phyloP scores from a whole-genome alignment of 2,329 filamentous ascomycete species.

The Alternaria ventricosa region DNA sequence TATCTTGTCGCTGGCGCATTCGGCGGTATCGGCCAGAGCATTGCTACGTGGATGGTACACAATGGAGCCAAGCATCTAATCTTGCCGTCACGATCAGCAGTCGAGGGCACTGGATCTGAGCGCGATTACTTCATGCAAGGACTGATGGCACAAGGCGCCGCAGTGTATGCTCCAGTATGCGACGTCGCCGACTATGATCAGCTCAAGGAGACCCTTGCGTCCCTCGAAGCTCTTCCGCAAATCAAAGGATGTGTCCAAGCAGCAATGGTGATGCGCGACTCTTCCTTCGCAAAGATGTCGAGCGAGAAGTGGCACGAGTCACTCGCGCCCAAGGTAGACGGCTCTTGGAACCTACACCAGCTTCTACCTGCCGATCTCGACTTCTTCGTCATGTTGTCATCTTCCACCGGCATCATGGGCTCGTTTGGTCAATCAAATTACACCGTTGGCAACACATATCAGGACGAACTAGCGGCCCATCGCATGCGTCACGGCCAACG shows the following conservation, averaged over 20 bases:
- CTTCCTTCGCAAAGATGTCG: slow-evolving; percentile 29
- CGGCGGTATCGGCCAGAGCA: slow-evolving; percentile 31
- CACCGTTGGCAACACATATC: slow-evolving; percentile 31
- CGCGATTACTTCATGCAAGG: slow-evolving; percentile 14
- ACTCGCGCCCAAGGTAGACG: slow-evolving; percentile 38
- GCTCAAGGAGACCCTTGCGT: slow-evolving; percentile 8
- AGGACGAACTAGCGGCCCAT: slow-evolving; percentile 32
- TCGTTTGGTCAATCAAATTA: slow-evolving; percentile 32
- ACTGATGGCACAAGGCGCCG: slow-evolving; percentile 11
- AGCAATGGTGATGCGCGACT: slow-evolving; percentile 28
- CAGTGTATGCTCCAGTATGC: slow-evolving; percentile 20
- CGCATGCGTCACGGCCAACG: slow-evolving; percentile 21
- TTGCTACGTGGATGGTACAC: slow-evolving; percentile 26
- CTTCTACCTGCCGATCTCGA: slow-evolving; percentile 21
- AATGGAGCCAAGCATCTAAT: slow-evolving; percentile 29
- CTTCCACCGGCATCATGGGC: slow-evolving; percentile 28
- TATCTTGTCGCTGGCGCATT: slow-evolving; percentile 34
- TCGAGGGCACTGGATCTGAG: slow-evolving; percentile 6
- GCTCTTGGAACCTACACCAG: slow-evolving; percentile 41
- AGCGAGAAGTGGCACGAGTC: slow-evolving; percentile 16
- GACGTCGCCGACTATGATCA: slow-evolving; percentile 19
- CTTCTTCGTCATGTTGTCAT: slow-evolving; percentile 37
- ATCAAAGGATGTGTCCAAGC: slow-evolving; percentile 33
- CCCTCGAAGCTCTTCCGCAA: slow-evolving; percentile 19
- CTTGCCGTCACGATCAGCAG: slow-evolving; percentile 20